Evolutionary conservation across 176 grass and related monocot species (phyloP).

Genomic region (Oryza meridionalis): DNA sequence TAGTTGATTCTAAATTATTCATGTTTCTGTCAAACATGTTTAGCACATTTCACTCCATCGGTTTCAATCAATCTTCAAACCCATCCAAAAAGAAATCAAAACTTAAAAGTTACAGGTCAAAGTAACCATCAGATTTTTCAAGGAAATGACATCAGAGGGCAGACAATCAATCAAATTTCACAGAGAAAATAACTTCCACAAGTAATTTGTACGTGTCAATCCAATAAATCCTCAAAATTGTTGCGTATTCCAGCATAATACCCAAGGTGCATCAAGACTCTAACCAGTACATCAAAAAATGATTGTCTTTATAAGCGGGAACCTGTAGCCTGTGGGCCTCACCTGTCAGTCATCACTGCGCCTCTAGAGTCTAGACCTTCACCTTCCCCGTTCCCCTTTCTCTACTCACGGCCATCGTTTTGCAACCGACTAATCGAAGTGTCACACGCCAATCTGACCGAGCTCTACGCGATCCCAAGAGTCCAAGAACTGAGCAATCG

Average conservation of each 20-base stretch:
- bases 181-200: background rate
- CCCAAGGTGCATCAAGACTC: background rate
- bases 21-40: conserved; percentile 30
- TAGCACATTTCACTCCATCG: background rate
- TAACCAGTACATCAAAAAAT: background rate
- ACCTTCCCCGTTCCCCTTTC: background rate
- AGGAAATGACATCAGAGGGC: background rate
- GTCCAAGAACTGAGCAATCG: conserved; percentile 29
- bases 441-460: background rate
- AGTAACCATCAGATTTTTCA: conserved; percentile 20
- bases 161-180: conserved; percentile 22
- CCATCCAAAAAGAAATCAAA: background rate
- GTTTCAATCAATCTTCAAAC: conserved; percentile 8
- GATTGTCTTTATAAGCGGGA: background rate
- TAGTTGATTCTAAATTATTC: conserved; percentile 19
- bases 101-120: conserved; percentile 15
- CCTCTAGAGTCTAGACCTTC: conserved; percentile 9
- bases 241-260: conserved; percentile 16
- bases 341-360: background rate
- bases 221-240: background rate
- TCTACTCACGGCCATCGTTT: conserved; percentile 7
- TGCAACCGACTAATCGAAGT: background rate
- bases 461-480: background rate
- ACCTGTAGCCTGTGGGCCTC: background rate
- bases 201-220: conserved; percentile 34